phyloP scores from a whole-genome alignment of 805 yeast genomes.

The Candida qinlingensis region DNA sequence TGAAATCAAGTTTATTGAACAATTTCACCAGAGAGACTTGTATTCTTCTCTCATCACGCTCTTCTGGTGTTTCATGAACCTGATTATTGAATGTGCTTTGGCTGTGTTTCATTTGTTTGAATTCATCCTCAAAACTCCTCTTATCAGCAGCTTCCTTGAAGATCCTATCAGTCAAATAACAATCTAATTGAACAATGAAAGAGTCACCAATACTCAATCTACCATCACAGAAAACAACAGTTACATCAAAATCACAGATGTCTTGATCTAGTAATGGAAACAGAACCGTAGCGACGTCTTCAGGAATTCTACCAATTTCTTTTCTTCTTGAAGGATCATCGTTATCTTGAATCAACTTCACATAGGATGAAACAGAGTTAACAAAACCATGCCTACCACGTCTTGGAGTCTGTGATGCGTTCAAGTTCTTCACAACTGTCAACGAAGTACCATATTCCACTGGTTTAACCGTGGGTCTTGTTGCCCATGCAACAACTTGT shows the following conservation, averaged over 20 bases:
- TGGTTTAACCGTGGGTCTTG: slow-evolving; percentile 52
- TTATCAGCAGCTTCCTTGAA: slow-evolving; percentile 15
- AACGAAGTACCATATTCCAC: slow-evolving; percentile 41
- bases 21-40: slow-evolving; percentile 51
- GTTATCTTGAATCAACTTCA: slow-evolving; percentile 26
- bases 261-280: slow-evolving; percentile 58
- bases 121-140: slow-evolving; percentile 18
- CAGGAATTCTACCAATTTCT: slow-evolving; percentile 76
- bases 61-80: slow-evolving; percentile 47
- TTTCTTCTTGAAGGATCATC: slow-evolving; percentile 28
- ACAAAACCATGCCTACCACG: slow-evolving; percentile 20
- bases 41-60: slow-evolving; percentile 43
- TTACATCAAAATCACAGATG: slow-evolving; percentile 49
- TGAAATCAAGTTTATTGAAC: slow-evolving; percentile 45
- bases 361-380: slow-evolving; percentile 26
- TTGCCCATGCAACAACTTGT: slow-evolving; percentile 64
- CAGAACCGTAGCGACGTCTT: slow-evolving; percentile 58
- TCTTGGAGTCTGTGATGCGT: slow-evolving; percentile 19
- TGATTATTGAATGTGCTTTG: slow-evolving; percentile 11
- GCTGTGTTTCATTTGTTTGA: slow-evolving; percentile 11
- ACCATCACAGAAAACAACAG: slow-evolving; percentile 53
- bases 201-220: slow-evolving; percentile 71
- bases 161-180: slow-evolving; percentile 42
- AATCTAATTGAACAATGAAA: slow-evolving; percentile 63
- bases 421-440: slow-evolving; percentile 34